These are phyloP conservation scores for Pluteus cervinus DNA, from an alignment of 768 basidiomycete species.

Conservation along the genomic window DNA sequence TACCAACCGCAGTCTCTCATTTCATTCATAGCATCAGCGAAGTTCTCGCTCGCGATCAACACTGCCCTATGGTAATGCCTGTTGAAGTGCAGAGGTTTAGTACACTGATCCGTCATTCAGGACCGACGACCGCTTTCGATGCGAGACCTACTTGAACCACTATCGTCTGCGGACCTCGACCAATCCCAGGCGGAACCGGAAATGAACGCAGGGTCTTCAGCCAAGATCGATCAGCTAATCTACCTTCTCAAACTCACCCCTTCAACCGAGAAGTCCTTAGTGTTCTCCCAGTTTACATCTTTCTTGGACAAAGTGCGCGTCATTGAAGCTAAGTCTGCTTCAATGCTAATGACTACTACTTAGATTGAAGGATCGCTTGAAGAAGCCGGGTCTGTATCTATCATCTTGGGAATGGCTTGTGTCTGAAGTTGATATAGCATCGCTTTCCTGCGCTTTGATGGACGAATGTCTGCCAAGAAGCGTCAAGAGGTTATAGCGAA, in stretches of 20 bases:
- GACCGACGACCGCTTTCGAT: constrained; percentile 61
- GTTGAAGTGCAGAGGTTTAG: not conserved
- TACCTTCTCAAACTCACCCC: constrained; percentile 68
- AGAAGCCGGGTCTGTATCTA: constrained; percentile 49
- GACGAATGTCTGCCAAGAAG: constrained; percentile 74
- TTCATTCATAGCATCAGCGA: constrained; percentile 51
- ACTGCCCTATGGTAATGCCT: constrained; percentile 69
- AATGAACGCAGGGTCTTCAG: constrained; percentile 56
- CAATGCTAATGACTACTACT: not conserved
- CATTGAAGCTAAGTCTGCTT: not conserved
- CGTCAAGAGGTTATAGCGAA: constrained; percentile 71
- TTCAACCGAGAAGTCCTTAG: constrained; percentile 67
- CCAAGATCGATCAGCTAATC: constrained; percentile 80
- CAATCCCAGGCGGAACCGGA: constrained; percentile 43
- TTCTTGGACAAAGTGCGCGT: constrained; percentile 69
- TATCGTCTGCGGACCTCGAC: constrained; percentile 62
- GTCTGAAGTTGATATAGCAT: constrained; percentile 38
- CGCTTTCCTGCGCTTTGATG: constrained; percentile 76
- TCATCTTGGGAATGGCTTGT: not conserved
- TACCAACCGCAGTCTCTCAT: not conserved
- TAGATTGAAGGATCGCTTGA: constrained; percentile 70
- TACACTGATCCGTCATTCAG: constrained; percentile 26
- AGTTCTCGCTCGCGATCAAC: constrained; percentile 62
- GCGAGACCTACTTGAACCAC: constrained; percentile 55
- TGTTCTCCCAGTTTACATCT: constrained; percentile 87